Conservation (phyloP, 495 filamentous ascomycete genomes). For the Penicillium paradoxum region DNA sequence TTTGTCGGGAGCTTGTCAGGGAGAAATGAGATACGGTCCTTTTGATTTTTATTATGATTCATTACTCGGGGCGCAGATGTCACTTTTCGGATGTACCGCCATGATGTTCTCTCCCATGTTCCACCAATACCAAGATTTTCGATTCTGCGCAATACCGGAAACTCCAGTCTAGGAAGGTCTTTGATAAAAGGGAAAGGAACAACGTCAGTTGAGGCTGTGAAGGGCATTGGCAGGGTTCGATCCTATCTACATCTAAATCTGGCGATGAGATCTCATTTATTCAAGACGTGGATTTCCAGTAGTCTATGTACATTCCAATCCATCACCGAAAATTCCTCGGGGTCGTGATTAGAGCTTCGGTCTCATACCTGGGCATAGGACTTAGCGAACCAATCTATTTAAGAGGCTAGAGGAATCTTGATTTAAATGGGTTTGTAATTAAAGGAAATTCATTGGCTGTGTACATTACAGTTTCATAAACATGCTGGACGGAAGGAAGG, state of each 20-base stretch:
- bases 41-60: not conserved
- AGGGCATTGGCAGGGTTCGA: not conserved
- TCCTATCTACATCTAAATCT: not conserved
- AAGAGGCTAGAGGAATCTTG: not conserved
- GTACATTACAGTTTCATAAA: constrained; percentile 33
- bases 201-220: not conserved
- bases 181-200: not conserved
- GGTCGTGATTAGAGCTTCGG: constrained; percentile 18
- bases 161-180: not conserved
- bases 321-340: not conserved
- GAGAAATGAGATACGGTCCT: constrained; percentile 4
- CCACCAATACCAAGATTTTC: not conserved
- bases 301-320: not conserved
- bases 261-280: not conserved
- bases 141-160: not conserved
- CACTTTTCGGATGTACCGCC: not conserved
- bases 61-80: not conserved
- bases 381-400: constrained; percentile 8
- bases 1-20: constrained; percentile 3
- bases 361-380: constrained; percentile 22
- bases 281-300: not conserved
- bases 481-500: constrained; percentile 1
- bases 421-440: constrained; percentile 5
- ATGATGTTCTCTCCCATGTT: not conserved
- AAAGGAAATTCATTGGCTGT: constrained; percentile 19